Evolutionary conservation across 257 asterid species (phyloP).

Genomic region (Voacanga thouarsii): DNA sequence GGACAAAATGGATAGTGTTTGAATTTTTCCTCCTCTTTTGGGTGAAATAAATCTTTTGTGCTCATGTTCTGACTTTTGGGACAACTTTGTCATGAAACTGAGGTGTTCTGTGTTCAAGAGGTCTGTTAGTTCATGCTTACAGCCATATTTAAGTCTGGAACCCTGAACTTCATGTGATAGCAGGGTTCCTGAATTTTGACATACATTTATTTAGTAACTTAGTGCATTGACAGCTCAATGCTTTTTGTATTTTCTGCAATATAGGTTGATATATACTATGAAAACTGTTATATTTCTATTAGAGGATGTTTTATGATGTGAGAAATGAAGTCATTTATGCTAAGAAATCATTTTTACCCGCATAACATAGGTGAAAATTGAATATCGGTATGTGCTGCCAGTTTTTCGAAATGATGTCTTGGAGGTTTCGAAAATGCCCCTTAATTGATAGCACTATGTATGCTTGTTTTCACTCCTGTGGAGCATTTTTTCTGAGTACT

Average conservation of each 20-base stretch:
- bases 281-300: no score
- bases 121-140: neutral
- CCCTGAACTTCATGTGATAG: neutral
- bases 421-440: no score
- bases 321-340: no score
- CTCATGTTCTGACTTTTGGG: neutral
- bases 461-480: neutral
- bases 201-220: neutral
- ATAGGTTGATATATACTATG: no score
- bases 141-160: neutral
- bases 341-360: no score
- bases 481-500: neutral
- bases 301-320: no score
- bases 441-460: neutral
- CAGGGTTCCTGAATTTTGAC: neutral
- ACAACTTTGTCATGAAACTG: neutral
- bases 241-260: no score
- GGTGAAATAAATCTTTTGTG: neutral
- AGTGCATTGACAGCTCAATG: neutral
- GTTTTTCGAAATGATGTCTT: no score
- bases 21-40: neutral
- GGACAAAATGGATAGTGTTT: neutral
- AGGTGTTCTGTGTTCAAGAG: neutral
- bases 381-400: no score
- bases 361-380: no score